These are phyloP conservation scores for Hypoxylon sp. DNA, from an alignment of 2,329 filamentous ascomycete species.

Conservation along the genomic window DNA sequence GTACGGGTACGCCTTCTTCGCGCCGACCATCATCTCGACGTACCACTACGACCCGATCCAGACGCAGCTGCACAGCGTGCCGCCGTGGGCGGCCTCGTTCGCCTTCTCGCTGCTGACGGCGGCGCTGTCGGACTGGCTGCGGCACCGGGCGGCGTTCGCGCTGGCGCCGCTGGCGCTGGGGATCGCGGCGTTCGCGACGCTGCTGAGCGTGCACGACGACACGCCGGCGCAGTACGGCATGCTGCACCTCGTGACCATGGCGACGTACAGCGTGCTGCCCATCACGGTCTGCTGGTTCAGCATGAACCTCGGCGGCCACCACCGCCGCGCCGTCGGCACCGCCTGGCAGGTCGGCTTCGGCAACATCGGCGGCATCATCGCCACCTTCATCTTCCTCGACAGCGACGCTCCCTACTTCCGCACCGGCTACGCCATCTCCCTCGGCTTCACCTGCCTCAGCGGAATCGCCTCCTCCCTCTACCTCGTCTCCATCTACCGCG, in stretches of 20 bases:
- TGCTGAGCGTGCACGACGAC: conserved; percentile 75
- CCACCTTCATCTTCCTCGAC: conserved; percentile 72
- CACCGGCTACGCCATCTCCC: conserved; percentile 78
- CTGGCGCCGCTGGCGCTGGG: conserved; percentile 72
- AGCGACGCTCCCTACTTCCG: conserved; percentile 74
- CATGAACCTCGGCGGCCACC: conserved; percentile 80
- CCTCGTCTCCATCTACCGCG: conserved; percentile 61
- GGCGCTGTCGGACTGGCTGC: conserved; percentile 71
- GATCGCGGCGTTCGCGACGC: conserved; percentile 77
- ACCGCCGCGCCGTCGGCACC: conserved; percentile 71
- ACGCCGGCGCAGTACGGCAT: conserved; percentile 75
- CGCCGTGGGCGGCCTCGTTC: conserved; percentile 74
- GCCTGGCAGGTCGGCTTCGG: conserved; percentile 83
- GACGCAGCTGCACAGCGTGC: conserved; percentile 66
- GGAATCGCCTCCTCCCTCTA: conserved; percentile 69
- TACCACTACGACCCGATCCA: conserved; percentile 68
- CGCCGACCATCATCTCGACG: conserved; percentile 73
- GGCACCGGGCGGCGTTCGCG: conserved; percentile 78
- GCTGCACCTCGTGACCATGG: conserved; percentile 82
- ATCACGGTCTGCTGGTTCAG: conserved; percentile 85
- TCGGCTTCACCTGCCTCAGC: conserved; percentile 76
- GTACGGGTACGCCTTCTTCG: conserved; percentile 81
- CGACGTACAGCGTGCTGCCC: conserved; percentile 87
- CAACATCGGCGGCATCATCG: conserved; percentile 81
- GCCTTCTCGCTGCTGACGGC: conserved; percentile 80